Percentiles rank a stretch among this genome's conserved stretches.
Conservation (phyloP, 495 filamentous ascomycete genomes). For the Aspergillus mulundensis region DNA sequence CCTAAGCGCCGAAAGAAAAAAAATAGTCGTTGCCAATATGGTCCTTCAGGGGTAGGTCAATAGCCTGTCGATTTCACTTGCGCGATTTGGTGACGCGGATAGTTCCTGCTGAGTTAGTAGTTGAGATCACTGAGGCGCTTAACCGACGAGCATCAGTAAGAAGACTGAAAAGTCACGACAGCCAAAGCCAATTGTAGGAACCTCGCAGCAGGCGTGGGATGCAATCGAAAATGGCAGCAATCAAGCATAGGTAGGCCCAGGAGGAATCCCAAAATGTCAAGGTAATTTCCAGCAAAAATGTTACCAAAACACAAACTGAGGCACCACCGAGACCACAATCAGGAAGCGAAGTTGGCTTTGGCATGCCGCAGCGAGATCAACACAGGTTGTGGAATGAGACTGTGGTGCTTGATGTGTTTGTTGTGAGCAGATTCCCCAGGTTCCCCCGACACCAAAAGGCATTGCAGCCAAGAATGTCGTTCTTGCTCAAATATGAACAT, state of each 20-base stretch:
- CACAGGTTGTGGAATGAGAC: constrained; percentile 16
- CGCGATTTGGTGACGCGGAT: not conserved
- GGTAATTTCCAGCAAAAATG: constrained; percentile 13
- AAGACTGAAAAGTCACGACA: not conserved
- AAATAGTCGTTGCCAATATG: not conserved
- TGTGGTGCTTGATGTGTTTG: constrained; percentile 15
- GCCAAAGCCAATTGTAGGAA: not conserved
- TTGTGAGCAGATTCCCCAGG: constrained; percentile 18
- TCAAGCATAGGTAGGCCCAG: not conserved
- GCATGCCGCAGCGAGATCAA: constrained; percentile 14
- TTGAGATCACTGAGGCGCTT: constrained; percentile 3
- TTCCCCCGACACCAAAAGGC: constrained; percentile 10
- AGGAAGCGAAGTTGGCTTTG: not conserved
- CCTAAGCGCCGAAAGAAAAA: not conserved
- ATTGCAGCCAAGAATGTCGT: constrained; percentile 14
- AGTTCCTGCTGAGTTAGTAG: not conserved
- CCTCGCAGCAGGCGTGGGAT: not conserved
- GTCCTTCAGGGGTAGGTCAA: not conserved
- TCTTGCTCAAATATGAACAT: constrained; percentile 3
- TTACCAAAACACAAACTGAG: constrained; percentile 10
- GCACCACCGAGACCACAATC: not conserved
- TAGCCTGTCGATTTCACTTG: not conserved
- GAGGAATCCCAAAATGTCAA: not conserved
- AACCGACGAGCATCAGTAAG: not conserved
- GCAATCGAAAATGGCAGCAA: too few relatives aligned